Percentiles rank a stretch among this genome's conserved stretches.
Conservation (phyloP, 1,284 basidiomycete species). For the Marasmius fiardii region DNA sequence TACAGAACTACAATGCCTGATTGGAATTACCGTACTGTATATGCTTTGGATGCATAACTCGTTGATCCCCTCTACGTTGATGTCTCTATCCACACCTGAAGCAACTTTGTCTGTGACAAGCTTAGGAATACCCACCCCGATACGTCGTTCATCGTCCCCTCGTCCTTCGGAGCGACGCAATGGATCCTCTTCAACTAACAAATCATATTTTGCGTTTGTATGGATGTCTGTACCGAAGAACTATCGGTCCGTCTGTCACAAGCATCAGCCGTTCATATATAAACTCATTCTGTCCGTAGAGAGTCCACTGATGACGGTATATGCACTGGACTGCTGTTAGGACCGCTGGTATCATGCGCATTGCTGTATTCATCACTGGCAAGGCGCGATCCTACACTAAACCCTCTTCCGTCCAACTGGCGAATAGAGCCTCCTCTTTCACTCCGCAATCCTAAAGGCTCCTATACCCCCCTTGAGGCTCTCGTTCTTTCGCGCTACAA, state of each 20-base stretch:
- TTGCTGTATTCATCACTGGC: conserved; percentile 54
- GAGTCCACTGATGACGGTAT: conserved; percentile 83
- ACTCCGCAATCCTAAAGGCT: conserved; percentile 35
- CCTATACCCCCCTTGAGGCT: conserved; percentile 52
- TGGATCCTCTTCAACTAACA: conserved; percentile 27
- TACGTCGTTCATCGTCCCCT: conserved; percentile 36
- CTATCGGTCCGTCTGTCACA: conserved; percentile 52
- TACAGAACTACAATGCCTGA: conserved; percentile 59
- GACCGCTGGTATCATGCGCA: conserved; percentile 71
- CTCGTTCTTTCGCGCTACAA: conserved; percentile 70
- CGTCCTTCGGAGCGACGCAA: conserved; percentile 44
- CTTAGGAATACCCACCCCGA: conserved; percentile 21
- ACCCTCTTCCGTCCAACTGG: conserved; percentile 60
- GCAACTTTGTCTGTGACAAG: conserved; percentile 12
- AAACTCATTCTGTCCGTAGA: conserved; percentile 34
- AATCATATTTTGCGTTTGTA: conserved; percentile 62
- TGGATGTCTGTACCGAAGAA: conserved; percentile 92
- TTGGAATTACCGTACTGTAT: conserved; percentile 58
- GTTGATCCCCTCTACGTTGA: conserved; percentile 26
- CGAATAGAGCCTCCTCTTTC: conserved; percentile 68
- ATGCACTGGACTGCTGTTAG: conserved; percentile 75
- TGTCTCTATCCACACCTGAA: conserved; percentile 6
- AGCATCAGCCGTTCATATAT: conserved; percentile 6
- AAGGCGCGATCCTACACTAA: conserved; percentile 15
- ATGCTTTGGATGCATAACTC: conserved; percentile 59